Conservation (phyloP, 768 basidiomycete species). For the Lepiota brunneoincarnata region DNA sequence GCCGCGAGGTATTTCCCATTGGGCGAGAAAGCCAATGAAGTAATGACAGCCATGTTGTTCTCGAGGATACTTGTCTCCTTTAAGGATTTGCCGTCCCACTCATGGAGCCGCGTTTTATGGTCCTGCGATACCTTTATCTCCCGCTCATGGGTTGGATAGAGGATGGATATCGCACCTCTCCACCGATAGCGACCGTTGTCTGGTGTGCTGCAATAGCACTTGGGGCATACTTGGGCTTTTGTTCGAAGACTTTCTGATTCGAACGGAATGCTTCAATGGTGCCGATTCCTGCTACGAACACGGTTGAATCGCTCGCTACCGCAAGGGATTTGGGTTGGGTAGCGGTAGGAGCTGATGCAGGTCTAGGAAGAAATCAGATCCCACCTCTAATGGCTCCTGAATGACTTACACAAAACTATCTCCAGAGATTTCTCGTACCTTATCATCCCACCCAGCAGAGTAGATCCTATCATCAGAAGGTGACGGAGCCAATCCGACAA, state of each 20-base stretch:
- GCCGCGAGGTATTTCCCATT: constrained; percentile 74
- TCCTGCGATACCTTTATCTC: constrained; percentile 45
- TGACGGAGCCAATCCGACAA: constrained; percentile 57
- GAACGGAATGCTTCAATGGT: constrained; percentile 64
- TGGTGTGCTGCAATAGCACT: constrained; percentile 55
- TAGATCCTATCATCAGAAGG: constrained; percentile 49
- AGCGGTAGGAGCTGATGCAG: constrained; percentile 46
- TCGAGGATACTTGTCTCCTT: constrained; percentile 57
- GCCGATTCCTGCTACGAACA: constrained; percentile 62
- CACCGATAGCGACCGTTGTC: constrained; percentile 64
- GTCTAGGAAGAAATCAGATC: constrained; percentile 30
- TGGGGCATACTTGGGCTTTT: constrained; percentile 50
- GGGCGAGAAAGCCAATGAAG: constrained; percentile 75
- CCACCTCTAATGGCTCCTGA: background rate
- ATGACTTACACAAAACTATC: constrained; percentile 47
- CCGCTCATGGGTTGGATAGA: background rate
- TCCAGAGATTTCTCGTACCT: constrained; percentile 57
- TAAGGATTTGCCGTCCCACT: constrained; percentile 67
- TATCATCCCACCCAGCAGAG: constrained; percentile 82
- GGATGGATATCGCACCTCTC: constrained; percentile 50
- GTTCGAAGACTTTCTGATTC: constrained; percentile 64
- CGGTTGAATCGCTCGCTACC: constrained; percentile 52
- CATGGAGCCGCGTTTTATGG: constrained; percentile 68
- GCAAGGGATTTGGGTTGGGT: constrained; percentile 73
- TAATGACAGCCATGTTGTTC: constrained; percentile 68